Evolutionary conservation across 1,284 basidiomycete species (phyloP), one percentile per base, ranked within the genome.

Genomic region (Cutaneotrichosporon cutaneum): DNA sequence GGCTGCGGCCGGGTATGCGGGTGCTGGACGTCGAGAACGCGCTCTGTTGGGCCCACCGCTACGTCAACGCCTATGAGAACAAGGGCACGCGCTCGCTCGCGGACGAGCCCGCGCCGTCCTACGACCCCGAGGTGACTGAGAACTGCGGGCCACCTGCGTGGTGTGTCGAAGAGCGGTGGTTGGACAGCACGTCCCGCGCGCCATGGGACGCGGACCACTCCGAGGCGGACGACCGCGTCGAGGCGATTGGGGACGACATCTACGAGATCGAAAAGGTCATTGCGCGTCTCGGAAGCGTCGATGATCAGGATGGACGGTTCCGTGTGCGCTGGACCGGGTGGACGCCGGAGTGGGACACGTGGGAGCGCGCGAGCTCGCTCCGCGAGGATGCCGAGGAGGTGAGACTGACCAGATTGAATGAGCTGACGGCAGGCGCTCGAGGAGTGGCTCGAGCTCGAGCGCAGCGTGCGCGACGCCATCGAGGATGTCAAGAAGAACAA

Each of bases 261-360:
- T 72, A 69, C 54, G 72, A 74, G 56, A 65, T 74, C 32, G 72
- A 72, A 47, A 66, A 65, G 54, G 62, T 74, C 11, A 55, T 72
- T 2, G 61, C 61, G n/a, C 64, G 68, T 22, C 51, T 51, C 10
- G 48, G 48, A 6, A 10, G 11, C 3, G 6, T 6, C 27, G 26
- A 18, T 16, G 16, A 30, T 6, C 27, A 59, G 11, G 68, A 65
- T 61, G 59, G 62, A 54, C 14, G 52, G 57, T 72, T 69, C 51
- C 65, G 72, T n/a, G 71, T 74, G 14, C 64, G 72, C n/a, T 72
- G 72, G 72, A 70, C 64, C 54, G 72, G 72, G 0, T 74, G 63
- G 53, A 39, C 65, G 22, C 72, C 71, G 0, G 71, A 72, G 53
- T 70, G 71, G n/a, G 72, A 74, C 63, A 72, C 71, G 11, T 74